These are phyloP conservation scores for Punica granatum DNA, from an alignment of 345 rosid genomes.

Conservation along the genomic window DNA sequence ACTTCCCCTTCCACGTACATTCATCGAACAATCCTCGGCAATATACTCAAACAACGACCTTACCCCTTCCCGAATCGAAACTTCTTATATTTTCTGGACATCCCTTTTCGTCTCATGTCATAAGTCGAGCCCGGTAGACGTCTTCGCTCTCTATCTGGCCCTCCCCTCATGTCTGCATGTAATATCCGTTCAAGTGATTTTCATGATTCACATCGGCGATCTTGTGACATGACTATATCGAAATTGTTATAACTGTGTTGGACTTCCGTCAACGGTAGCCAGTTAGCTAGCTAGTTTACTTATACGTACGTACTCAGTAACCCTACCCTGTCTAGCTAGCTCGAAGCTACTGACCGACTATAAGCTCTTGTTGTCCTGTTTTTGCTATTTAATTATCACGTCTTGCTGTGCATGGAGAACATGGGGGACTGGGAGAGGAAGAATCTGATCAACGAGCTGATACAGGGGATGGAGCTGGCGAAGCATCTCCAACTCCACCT, in stretches of 20 bases:
- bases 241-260: too few relatives aligned
- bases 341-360: too few relatives aligned
- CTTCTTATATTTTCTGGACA: background rate
- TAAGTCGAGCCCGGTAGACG: background rate
- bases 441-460: conserved; percentile 43
- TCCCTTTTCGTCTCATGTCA: background rate
- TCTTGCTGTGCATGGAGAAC: conserved; percentile 22
- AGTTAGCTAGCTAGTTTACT: background rate
- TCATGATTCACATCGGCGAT: too few relatives aligned
- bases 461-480: conserved; percentile 52
- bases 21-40: background rate
- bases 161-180: too few relatives aligned
- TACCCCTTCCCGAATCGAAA: background rate
- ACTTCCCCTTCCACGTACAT: background rate
- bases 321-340: too few relatives aligned
- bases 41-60: background rate
- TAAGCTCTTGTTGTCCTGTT: too few relatives aligned
- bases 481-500: conserved; percentile 43
- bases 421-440: conserved; percentile 49
- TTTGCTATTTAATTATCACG: too few relatives aligned
- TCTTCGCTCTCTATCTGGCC: too few relatives aligned
- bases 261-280: too few relatives aligned
- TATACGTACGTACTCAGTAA: background rate
- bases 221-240: too few relatives aligned
- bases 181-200: too few relatives aligned